A percentile compares a stretch with the other conserved stretches of the same genome.
phyloP scores from a whole-genome alignment of 2,329 filamentous ascomycete genomes.

The Metarhizium sp. region DNA sequence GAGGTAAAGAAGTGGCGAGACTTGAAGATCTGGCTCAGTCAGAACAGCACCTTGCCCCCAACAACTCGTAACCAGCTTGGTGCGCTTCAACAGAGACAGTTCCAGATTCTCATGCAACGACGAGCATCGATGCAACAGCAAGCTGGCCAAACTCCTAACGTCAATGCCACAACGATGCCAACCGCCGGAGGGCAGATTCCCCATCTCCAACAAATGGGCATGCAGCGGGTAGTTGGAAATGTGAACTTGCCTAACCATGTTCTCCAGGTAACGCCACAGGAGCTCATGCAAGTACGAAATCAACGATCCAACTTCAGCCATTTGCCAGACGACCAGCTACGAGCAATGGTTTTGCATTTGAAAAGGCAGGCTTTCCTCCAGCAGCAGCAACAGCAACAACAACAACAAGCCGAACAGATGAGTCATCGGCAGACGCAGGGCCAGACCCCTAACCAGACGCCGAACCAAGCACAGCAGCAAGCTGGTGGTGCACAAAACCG shows the following conservation, averaged over 20 bases:
- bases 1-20: constrained; percentile 42
- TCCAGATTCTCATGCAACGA: constrained; percentile 22
- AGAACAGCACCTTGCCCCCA: constrained; percentile 25
- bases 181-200: constrained; percentile 16
- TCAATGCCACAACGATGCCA: constrained; percentile 12
- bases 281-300: constrained; percentile 22
- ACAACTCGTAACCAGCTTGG: constrained; percentile 22
- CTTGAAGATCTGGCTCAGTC: constrained; percentile 31
- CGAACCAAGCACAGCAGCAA: constrained; percentile 11
- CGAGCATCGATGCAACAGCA: constrained; percentile 18
- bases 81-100: constrained; percentile 29
- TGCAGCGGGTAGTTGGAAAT: constrained; percentile 15
- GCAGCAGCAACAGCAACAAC: constrained; percentile 19
- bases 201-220: constrained; percentile 17
- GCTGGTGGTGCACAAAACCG: constrained; percentile 1
- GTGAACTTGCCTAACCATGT: constrained; percentile 18
- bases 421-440: constrained; percentile 13
- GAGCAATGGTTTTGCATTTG: constrained; percentile 20
- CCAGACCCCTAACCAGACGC: constrained; percentile 9
- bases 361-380: constrained; percentile 22
- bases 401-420: constrained; percentile 13
- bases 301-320: constrained; percentile 16
- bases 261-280: constrained; percentile 23
- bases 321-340: constrained; percentile 24
- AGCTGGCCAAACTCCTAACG: constrained; percentile 20